Base-by-base conservation (phyloP, 192 early-diverging fungal species). In the Coemansia sp. region DNA sequence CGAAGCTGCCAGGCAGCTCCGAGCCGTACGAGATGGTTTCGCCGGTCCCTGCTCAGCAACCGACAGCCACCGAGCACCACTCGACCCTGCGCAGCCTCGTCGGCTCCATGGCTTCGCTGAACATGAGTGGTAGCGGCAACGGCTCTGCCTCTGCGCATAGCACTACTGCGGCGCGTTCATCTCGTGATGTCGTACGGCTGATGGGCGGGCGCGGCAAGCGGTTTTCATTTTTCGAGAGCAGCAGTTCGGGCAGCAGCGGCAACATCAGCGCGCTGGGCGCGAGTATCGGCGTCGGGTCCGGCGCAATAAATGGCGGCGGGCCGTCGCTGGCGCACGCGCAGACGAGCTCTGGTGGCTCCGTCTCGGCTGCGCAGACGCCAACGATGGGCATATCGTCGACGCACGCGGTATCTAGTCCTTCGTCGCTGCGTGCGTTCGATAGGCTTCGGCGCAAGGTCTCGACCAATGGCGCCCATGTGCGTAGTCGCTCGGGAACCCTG, bases 391-490 rank as follows among this genome's bases (percentile, higher is more conserved):
- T 58, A 36, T 55, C 55, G 13, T 39, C 61, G 10, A 53, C 60
- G 13, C 45, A 55, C 13, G 60, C 53, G 1, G 61, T 61, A 20
- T 61, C 69, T 23, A 78, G 75, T 56, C 75, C 71, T 5, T 74
- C 77, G 1, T 80, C 77, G 36, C 55, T 71, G 39, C 71, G 77
- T 5, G 77, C 77, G 4, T 74, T 80, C 19, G 77, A 80, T 51
- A 64, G 77, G 14, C 72, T 80, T 50, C 77, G 77, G 24, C 77
- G 77, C 65, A 80, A 80, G 55, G 77, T 80, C 36, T 80, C 77
- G 20, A 80, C 77, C 14, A 74, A 50, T 30, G 72, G 77, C 22
- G 51, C 77, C 2, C 77, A 79, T 23, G 30, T 24, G 32, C 76
- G 76, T 6, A 73, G 68, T 24, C 71, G 71, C 7, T 79, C 76